Percentiles rank a stretch among this genome's conserved stretches.
Evolutionary conservation across 805 yeast species (phyloP).

Genomic region (Myxozyma monticola): DNA sequence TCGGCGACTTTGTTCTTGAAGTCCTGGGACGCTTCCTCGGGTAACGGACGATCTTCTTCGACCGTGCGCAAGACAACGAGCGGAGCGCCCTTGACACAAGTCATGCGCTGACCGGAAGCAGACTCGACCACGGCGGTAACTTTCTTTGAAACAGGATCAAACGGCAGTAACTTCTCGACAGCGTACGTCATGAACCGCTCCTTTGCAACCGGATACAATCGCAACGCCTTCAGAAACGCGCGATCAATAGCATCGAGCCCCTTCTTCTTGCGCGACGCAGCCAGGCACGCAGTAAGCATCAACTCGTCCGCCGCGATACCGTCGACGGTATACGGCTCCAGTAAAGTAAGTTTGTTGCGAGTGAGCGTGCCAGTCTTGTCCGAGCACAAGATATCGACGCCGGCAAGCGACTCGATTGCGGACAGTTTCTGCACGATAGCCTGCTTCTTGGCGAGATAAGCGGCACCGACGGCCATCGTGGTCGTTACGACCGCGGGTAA

Average conservation of each 20-base stretch:
- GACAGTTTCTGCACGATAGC: conserved; percentile 96
- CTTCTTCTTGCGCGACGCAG: conserved; percentile 97
- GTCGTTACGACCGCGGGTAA: conserved; percentile 98
- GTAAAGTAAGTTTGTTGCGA: conserved; percentile 92
- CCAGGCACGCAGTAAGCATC: conserved; percentile 96
- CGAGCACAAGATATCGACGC: conserved; percentile 96
- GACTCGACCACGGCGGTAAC: conserved; percentile 94
- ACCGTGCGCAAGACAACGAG: conserved; percentile 94
- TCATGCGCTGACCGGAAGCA: conserved; percentile 91
- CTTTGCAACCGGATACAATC: conserved; percentile 87
- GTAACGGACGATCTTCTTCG: conserved; percentile 95
- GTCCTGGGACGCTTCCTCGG: conserved; percentile 90
- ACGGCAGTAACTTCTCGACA: conserved; percentile 94
- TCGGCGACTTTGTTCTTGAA: conserved; percentile 97
- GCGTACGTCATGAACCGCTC: conserved; percentile 89
- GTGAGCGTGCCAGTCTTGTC: conserved; percentile 98
- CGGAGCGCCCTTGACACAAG: conserved; percentile 98
- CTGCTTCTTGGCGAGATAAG: conserved; percentile 94
- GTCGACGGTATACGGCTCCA: conserved; percentile 96
- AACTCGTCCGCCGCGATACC: conserved; percentile 95
- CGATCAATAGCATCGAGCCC: conserved; percentile 97
- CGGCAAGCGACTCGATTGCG: conserved; percentile 95
- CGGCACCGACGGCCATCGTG: conserved; percentile 99
- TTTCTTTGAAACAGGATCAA: conserved; percentile 96
- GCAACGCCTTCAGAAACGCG: conserved; percentile 92